A percentile compares a stretch with the other conserved stretches of the same genome.
Conservation (phyloP, 768 basidiomycete species). For the Naganishia vaughanmartiniae region DNA sequence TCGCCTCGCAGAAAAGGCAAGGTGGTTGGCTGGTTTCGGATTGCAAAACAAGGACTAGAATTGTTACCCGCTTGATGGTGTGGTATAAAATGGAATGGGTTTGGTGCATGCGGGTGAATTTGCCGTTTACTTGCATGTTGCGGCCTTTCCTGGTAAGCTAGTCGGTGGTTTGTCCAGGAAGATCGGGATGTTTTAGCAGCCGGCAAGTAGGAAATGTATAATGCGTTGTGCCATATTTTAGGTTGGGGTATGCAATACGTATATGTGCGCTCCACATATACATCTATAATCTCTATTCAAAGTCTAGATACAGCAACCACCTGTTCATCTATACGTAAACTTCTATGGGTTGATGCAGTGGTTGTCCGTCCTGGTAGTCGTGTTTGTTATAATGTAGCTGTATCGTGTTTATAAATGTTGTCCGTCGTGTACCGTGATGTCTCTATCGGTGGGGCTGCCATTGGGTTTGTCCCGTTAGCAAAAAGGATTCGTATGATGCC, state of each 20-base stretch:
- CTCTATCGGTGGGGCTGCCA: constrained; percentile 38
- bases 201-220: background rate
- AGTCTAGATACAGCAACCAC: background rate
- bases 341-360: background rate
- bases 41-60: background rate
- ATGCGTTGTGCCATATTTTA: too few relatives aligned
- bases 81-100: background rate
- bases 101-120: background rate
- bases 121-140: background rate
- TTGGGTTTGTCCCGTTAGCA: constrained; percentile 37
- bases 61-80: background rate
- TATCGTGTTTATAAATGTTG: background rate
- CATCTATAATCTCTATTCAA: background rate
- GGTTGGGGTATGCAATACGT: too few relatives aligned
- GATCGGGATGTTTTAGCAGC: background rate
- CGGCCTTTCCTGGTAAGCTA: background rate
- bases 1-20: background rate
- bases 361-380: background rate
- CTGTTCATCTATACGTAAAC: background rate
- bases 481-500: constrained; percentile 38
- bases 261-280: background rate
- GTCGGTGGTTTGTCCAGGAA: background rate
- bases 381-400: background rate
- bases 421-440: background rate
- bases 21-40: background rate